Conservation (phyloP, 768 basidiomycete genomes). For the Termitomyces sp. region DNA sequence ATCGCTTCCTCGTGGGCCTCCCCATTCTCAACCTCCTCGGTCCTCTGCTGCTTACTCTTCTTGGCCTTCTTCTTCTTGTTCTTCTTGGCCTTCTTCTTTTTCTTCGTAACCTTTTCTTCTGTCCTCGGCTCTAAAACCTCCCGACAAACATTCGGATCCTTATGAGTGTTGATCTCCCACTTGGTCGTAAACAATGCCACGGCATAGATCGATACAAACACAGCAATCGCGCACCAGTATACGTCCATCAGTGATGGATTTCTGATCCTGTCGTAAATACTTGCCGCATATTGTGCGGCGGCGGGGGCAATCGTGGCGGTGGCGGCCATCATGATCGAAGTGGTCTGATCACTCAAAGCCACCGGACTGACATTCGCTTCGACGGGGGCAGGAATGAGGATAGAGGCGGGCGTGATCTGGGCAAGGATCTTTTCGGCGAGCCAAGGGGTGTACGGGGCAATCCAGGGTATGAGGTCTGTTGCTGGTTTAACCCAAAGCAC, state of each 20-base stretch:
- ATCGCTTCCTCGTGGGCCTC: too few relatives aligned
- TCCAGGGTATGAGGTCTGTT: not conserved
- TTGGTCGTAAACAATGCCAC: not conserved
- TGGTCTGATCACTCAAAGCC: not conserved
- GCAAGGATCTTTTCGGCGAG: not conserved
- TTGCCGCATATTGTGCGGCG: not conserved
- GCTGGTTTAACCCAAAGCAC: not conserved
- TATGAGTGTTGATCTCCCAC: not conserved
- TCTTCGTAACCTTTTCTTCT: not conserved
- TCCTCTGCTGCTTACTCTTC: too few relatives aligned
- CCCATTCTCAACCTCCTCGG: too few relatives aligned
- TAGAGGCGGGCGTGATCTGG: not conserved
- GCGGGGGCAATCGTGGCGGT: not conserved
- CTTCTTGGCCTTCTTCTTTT: not conserved
- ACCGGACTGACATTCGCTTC: too few relatives aligned
- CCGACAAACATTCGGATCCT: not conserved
- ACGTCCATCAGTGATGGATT: not conserved
- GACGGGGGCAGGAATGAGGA: not conserved
- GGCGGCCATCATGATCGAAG: not conserved
- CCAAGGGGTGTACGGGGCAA: not conserved
- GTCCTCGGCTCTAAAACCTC: not conserved
- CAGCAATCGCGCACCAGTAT: not conserved
- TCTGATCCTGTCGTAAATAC: not conserved
- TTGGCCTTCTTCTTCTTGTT: too few relatives aligned
- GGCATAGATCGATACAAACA: not conserved